Conservation (phyloP, 164 flowering plant genomes). For the Aristolochia contorta region DNA sequence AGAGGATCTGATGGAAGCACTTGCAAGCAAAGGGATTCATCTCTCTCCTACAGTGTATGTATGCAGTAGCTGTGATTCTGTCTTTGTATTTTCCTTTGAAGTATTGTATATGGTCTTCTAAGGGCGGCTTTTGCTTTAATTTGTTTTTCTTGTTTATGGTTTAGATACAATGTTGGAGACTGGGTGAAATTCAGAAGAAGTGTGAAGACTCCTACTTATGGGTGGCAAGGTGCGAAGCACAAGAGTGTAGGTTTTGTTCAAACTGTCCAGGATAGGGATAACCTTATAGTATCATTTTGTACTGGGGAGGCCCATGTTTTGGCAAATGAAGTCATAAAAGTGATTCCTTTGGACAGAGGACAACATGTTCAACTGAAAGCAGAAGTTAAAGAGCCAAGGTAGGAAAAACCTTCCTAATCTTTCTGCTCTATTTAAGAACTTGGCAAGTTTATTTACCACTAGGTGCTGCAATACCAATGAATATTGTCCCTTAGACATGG, state of each 20-base stretch:
- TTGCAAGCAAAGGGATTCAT: constrained; percentile 60
- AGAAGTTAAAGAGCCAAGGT: constrained; percentile 94
- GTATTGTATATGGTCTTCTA: neutral
- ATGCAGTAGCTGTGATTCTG: constrained; percentile 1
- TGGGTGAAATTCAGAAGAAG: constrained; percentile 94
- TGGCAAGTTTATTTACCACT: neutral
- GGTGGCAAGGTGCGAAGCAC: constrained; percentile 94
- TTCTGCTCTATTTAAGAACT: neutral
- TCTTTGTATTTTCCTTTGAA: neutral
- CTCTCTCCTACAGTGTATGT: constrained; percentile 88
- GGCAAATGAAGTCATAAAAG: constrained; percentile 76
- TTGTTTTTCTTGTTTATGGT: neutral
- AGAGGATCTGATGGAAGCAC: constrained; percentile 92
- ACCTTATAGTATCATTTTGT: constrained; percentile 81
- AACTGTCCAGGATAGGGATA: constrained; percentile 54
- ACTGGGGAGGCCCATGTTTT: constrained; percentile 83
- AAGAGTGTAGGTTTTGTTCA: constrained; percentile 98
- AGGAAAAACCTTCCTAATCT: constrained; percentile 4
- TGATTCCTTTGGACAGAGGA: constrained; percentile 93
- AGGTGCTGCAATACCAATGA: neutral
- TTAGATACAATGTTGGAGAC: constrained; percentile 82
- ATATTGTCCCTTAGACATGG: too few relatives aligned
- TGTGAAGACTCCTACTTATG: constrained; percentile 62
- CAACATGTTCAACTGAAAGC: constrained; percentile 86
- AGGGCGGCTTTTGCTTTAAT: neutral